Evolutionary conservation across 768 basidiomycete genomes (phyloP).

Genomic region (Tricholomella constricta): DNA sequence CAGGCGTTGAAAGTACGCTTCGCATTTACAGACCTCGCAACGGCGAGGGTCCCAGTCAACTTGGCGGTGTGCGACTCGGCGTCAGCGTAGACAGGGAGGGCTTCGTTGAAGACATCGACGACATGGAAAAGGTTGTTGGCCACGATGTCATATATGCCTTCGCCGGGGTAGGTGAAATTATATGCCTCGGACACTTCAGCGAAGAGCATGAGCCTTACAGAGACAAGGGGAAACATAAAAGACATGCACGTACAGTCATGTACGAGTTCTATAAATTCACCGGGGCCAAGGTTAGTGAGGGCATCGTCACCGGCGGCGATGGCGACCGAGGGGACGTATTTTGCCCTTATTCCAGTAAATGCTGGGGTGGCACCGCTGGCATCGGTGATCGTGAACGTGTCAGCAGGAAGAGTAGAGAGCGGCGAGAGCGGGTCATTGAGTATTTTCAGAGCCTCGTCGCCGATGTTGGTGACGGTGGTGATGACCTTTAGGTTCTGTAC

Average conservation of each 20-base stretch:
- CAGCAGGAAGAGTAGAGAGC: slow-evolving; percentile 40
- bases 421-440: slow-evolving; percentile 46
- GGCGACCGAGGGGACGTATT: slow-evolving; percentile 39
- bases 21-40: slow-evolving; percentile 27
- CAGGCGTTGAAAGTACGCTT: slow-evolving; percentile 45
- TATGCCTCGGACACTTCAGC: slow-evolving; percentile 45
- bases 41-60: slow-evolving; percentile 39
- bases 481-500: slow-evolving; percentile 41
- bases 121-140: slow-evolving; percentile 43
- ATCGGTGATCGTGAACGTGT: slow-evolving; percentile 43
- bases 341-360: slow-evolving; percentile 47
- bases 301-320: slow-evolving; percentile 27
- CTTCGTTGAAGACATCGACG: slow-evolving; percentile 35
- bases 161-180: slow-evolving; percentile 45
- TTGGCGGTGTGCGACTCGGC: slow-evolving; percentile 35
- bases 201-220: too few relatives aligned
- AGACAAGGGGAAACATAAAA: not conserved
- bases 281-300: slow-evolving; percentile 43
- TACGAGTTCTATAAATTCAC: slow-evolving; percentile 34
- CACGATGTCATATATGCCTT: slow-evolving; percentile 42
- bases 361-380: slow-evolving; percentile 33
- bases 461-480: slow-evolving; percentile 47
- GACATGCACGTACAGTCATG: slow-evolving; percentile 41
- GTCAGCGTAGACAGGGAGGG: slow-evolving; percentile 37
- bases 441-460: slow-evolving; percentile 45